Evolutionary conservation across 768 basidiomycete genomes (phyloP), one percentile per base, ranked within the genome.

Genomic region (Suillus alpinus): DNA sequence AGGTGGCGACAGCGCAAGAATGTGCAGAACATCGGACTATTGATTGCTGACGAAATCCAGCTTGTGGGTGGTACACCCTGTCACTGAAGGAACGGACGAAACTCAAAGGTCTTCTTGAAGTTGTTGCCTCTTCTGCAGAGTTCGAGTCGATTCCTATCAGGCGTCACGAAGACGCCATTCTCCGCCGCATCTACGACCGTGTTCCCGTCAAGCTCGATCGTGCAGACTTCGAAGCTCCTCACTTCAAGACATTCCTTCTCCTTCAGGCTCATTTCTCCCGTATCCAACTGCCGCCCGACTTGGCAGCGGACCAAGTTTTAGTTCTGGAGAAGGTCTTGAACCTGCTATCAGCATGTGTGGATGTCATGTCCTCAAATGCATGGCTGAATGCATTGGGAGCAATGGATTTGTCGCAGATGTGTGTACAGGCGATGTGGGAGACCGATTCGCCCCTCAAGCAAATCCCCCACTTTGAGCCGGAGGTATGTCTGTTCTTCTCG

Each of bases 401-500:
- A 0, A 98, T 98, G 97, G 96, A 99, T 74, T 76, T 98, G 51
- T 92, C 92, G 9, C 97, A 98, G 74, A 98, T 98, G 96, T 95
- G 94, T 74, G 93, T 98, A 5, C 97, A 98, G 73, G 94, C 91
- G 0, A 87, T 96, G 75, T 98, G 97, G 97, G 96, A 99, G 71
- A 89, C 87, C 10, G 97, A 99, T 73, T 94, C 92, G 40, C 95
- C 95, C 0, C 75, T 98, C 66, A 94, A 92, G 70, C 96, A 99
- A 73, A 89, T 99, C 46, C 97, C 97, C 10, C 95, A 97, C 75
- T 99, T 98, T 75, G 94, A 96, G 66, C 76, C 86, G 6, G 93
- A 96, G 57, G 92, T 95, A 67, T 58, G 81, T 67, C 20, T 3
- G 29, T 41, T 10, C 39, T 58, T 58, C 49, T 18, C 18, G 31